Conservation (phyloP, 345 rosid species). For the Populus tremula region DNA sequence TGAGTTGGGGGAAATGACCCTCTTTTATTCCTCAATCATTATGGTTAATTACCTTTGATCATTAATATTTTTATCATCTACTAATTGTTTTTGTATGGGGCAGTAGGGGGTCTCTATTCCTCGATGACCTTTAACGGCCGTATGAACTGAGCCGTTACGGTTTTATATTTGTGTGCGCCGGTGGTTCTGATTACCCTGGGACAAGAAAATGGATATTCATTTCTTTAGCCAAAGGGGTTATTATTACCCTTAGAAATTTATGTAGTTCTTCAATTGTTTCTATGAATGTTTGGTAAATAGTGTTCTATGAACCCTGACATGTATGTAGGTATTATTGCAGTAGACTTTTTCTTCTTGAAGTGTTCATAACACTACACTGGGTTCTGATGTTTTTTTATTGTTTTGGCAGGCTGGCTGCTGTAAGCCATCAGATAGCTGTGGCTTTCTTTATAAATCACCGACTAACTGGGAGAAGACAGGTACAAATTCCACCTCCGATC, state of each 20-base stretch:
- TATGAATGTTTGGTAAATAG: background rate
- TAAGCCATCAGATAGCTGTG: conserved; percentile 76
- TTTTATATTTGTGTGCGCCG: background rate
- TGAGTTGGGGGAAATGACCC: background rate
- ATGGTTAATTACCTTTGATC: background rate
- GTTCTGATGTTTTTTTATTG: conserved; percentile 9
- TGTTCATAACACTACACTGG: background rate
- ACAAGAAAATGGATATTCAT: background rate
- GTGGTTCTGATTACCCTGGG: background rate
- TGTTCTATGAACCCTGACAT: background rate
- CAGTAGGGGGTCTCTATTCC: background rate
- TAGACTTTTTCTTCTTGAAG: background rate
- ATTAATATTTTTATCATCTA: background rate
- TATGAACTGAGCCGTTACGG: background rate
- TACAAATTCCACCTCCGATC: conserved; percentile 24
- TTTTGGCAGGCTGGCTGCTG: conserved; percentile 83
- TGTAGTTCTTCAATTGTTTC: background rate
- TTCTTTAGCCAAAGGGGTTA: background rate
- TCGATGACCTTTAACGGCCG: background rate
- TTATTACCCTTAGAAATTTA: background rate
- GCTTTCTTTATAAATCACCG: conserved; percentile 51
- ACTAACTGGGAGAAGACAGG: conserved; percentile 49
- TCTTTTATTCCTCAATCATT: background rate
- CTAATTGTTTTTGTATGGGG: background rate
- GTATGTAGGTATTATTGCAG: too few species aligned